These are phyloP conservation scores for Quercus alba DNA, from an alignment of 306 rosid species.

Conservation along the genomic window DNA sequence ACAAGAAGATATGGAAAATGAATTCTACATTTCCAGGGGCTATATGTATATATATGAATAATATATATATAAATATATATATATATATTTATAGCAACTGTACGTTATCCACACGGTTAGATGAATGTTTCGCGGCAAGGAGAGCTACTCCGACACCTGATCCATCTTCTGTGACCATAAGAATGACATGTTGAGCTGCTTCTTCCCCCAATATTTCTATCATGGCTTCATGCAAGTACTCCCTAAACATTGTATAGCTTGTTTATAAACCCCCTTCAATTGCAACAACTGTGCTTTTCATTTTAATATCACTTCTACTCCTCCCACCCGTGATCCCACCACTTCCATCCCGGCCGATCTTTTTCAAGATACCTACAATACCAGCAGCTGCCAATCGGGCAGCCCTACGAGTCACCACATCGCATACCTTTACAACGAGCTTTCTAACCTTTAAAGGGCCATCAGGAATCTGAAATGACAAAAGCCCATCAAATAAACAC, in stretches of 20 bases:
- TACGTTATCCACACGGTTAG: conserved; percentile 65
- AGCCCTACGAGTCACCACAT: conserved; percentile 78
- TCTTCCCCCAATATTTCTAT: conserved; percentile 80
- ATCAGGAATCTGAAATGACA: conserved; percentile 55
- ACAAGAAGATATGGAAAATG: conserved; percentile 58
- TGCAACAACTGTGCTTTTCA: conserved; percentile 73
- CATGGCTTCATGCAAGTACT: conserved; percentile 76
- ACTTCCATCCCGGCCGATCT: conserved; percentile 83
- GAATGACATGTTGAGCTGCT: conserved; percentile 65
- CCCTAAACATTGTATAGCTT: conserved; percentile 63
- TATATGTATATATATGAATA: conserved; percentile 7
- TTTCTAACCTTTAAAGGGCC: conserved; percentile 65
- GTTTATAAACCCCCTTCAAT: conserved; percentile 80
- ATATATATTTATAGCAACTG: conserved; percentile 56
- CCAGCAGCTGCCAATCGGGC: conserved; percentile 92
- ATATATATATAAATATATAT: conserved; percentile 6
- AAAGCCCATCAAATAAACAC: background rate
- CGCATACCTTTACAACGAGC: conserved; percentile 71
- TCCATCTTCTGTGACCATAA: conserved; percentile 80
- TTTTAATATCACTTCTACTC: conserved; percentile 50
- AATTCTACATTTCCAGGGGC: conserved; percentile 77
- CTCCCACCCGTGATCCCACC: conserved; percentile 78
- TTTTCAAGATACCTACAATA: conserved; percentile 80
- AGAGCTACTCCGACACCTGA: conserved; percentile 82
- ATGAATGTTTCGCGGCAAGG: conserved; percentile 76